Evolutionary conservation across 768 basidiomycete genomes (phyloP), one percentile per base, ranked within the genome.

Genomic region (Lactifluus rugatus): DNA sequence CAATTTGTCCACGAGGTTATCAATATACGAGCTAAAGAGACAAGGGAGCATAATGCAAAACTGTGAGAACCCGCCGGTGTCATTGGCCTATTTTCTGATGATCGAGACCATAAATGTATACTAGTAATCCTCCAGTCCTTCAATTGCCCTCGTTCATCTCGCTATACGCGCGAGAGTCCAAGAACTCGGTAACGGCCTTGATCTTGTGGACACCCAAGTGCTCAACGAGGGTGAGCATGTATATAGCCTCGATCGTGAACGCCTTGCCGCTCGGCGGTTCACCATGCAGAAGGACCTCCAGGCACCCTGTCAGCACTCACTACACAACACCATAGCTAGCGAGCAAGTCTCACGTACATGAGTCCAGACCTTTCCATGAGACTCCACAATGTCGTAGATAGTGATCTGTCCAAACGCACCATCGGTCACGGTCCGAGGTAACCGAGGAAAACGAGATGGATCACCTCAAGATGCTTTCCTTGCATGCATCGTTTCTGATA

Each of bases 191-290:
- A 16, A 59, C 2, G 2, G 41, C 25, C 25, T 21, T 54, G n/a
- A 59, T 45, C 48, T 37, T 59, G 53, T 28, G 37, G 5, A 39
- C 17, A 25, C 2, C 17, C 36, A 10, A 45, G 21, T 54, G n/a
- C 16, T 13, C 25, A 9, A 36, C 52, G 26, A 59, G 37, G 19
- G 19, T 45, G 42, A 59, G 50, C 14, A 14, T 5, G 53, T 59
- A 59, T 6, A 59, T 26, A 41, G 53, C 17, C 34, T 59, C 53
- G 31, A 59, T 11, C 25, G 44, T 36, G 34, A 59, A 50, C 26
- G 34, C n/a, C 19, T 44, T 50, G 5, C 58, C 58, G 0, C 25
- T 36, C n/a, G 25, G 53, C 4, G 54, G 37, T 17, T 59, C 48
- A 7, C 34, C 34, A 4, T 50, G 58, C 19, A 45, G 5, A 11